Conservation (phyloP, 2,329 filamentous ascomycete genomes). For the Leptosphaerulina australis region DNA sequence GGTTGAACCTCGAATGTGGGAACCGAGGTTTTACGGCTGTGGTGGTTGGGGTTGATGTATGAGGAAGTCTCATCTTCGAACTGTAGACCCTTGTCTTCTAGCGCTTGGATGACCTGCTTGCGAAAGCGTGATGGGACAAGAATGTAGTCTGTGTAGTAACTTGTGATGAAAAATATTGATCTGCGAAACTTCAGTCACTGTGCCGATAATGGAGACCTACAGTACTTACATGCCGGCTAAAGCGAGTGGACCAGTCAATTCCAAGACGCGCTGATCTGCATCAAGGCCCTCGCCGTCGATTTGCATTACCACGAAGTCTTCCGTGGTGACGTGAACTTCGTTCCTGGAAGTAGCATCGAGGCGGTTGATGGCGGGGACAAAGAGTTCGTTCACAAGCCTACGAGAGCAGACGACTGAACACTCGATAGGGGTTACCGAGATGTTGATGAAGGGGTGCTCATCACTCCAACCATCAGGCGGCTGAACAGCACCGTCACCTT, state of each 20-base stretch:
- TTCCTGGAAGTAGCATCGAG: constrained; percentile 58
- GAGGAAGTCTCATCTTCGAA: constrained; percentile 69
- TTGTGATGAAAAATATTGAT: constrained; percentile 98
- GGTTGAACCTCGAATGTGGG: constrained; percentile 55
- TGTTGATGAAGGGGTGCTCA: constrained; percentile 84
- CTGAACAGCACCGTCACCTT: constrained; percentile 42
- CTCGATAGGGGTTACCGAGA: constrained; percentile 90
- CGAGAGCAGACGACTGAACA: constrained; percentile 90
- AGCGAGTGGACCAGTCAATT: constrained; percentile 87
- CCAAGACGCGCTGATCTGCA: constrained; percentile 87
- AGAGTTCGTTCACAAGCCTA: constrained; percentile 73
- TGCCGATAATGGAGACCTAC: neutral
- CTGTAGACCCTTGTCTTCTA: constrained; percentile 81
- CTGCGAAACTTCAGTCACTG: constrained; percentile 47
- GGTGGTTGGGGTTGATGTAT: constrained; percentile 65
- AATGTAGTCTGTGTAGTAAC: constrained; percentile 97
- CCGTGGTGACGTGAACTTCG: constrained; percentile 73
- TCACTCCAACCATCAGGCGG: constrained; percentile 53
- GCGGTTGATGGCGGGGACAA: constrained; percentile 70
- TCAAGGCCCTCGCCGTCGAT: constrained; percentile 90
- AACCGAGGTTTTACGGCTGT: constrained; percentile 54
- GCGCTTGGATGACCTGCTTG: constrained; percentile 73
- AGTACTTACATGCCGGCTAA: constrained; percentile 77
- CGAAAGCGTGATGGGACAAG: constrained; percentile 80
- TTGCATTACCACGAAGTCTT: constrained; percentile 86